phyloP scores from a whole-genome alignment of 805 yeast genomes.

The Zygosaccharomyces lentus region DNA sequence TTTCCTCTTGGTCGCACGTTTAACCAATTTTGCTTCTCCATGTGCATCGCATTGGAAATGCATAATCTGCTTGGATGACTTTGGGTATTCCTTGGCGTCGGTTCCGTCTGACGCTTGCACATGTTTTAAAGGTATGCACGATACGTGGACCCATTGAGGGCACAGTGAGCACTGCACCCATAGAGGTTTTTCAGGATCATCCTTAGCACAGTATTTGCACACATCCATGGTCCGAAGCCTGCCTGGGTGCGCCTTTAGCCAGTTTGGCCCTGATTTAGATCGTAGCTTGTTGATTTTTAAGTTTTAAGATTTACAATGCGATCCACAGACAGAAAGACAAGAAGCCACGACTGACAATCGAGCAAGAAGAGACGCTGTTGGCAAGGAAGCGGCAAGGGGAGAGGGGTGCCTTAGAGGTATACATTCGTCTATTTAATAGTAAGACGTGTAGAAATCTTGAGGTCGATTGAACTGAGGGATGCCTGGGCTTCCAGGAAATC shows the following conservation, averaged over 20 bases:
- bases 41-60: conserved; percentile 16
- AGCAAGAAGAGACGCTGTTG: neutral
- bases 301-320: neutral
- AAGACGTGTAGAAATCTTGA: too few relatives aligned
- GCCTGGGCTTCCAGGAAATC: too few relatives aligned
- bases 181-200: conserved; percentile 12
- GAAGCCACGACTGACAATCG: neutral
- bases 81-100: conserved; percentile 6
- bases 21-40: conserved; percentile 5
- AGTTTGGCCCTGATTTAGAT: neutral
- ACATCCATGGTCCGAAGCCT: conserved; percentile 7
- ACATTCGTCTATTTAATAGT: too few relatives aligned
- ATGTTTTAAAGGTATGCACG: conserved; percentile 18
- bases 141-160: conserved; percentile 23
- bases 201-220: conserved; percentile 14
- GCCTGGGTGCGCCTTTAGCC: neutral
- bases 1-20: neutral
- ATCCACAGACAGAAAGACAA: neutral
- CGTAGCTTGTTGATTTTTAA: neutral
- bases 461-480: too few relatives aligned
- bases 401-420: too few relatives aligned
- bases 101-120: conserved; percentile 6
- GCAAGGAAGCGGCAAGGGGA: too few relatives aligned
- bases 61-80: conserved; percentile 9
- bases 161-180: conserved; percentile 25